These are phyloP conservation scores for Dendrobium catenatum DNA, from an alignment of 106 monocot species.

Conservation along the genomic window DNA sequence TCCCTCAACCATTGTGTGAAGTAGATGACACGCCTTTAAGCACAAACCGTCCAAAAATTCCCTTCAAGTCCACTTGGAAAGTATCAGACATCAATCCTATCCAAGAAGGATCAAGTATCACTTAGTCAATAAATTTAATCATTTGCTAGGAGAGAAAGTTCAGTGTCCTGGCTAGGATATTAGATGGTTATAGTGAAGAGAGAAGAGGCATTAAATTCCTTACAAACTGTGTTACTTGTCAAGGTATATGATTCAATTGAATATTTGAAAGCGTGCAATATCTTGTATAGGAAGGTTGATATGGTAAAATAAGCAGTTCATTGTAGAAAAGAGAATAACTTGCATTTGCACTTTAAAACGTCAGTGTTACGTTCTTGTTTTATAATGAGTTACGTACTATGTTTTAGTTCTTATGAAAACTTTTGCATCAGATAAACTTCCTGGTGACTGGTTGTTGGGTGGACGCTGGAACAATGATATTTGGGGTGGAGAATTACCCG, in stretches of 20 bases:
- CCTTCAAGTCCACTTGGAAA: no score
- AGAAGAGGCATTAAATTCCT: background rate
- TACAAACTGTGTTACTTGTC: background rate
- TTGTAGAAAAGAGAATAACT: background rate
- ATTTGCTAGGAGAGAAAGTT: no score
- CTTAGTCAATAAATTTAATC: no score
- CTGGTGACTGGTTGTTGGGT: conserved; percentile 88
- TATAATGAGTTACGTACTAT: background rate
- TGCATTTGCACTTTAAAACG: background rate
- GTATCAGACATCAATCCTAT: no score
- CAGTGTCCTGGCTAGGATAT: background rate
- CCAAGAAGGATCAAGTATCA: no score
- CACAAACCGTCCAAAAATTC: no score
- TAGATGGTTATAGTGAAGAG: background rate
- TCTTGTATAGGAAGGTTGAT: no score
- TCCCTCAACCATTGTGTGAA: no score
- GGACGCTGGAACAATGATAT: conserved; percentile 91
- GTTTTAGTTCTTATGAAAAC: conserved; percentile 4
- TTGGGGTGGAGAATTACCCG: conserved; percentile 82
- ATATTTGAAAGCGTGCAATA: no score
- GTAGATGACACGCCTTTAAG: no score
- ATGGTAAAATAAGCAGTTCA: background rate
- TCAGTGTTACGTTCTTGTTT: background rate
- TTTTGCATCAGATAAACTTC: conserved; percentile 40
- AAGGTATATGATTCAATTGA: no score